Percentiles rank a stretch among this genome's conserved stretches.
Conservation (phyloP, 2,329 filamentous ascomycete species). For the Xylariaceae sp. region DNA sequence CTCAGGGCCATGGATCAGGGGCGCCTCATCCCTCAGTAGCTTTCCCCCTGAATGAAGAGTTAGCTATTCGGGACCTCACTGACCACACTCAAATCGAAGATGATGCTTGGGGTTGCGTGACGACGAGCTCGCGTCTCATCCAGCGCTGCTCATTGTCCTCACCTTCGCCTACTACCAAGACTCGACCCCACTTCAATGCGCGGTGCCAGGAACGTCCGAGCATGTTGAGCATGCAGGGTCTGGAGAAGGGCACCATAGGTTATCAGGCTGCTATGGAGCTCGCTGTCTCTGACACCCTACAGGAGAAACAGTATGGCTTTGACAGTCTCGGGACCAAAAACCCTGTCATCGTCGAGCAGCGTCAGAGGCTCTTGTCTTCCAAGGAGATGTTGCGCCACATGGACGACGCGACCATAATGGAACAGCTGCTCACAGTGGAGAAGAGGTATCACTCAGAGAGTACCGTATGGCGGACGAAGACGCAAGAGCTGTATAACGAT, state of each 20-base stretch:
- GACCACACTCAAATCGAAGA: conserved; percentile 61
- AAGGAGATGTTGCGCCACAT: conserved; percentile 48
- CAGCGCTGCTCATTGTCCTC: conserved; percentile 42
- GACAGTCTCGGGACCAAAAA: conserved; percentile 51
- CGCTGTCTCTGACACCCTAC: conserved; percentile 57
- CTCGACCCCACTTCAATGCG: conserved; percentile 53
- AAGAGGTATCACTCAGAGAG: conserved; percentile 51
- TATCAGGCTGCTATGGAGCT: conserved; percentile 64
- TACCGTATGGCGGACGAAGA: conserved; percentile 43
- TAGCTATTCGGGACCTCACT: conserved; percentile 57
- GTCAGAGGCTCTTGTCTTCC: conserved; percentile 50
- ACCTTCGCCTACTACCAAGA: conserved; percentile 39
- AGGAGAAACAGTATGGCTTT: conserved; percentile 58
- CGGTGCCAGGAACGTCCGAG: conserved; percentile 59
- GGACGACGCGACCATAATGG: conserved; percentile 53
- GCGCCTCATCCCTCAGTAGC: conserved; percentile 59
- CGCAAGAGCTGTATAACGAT: conserved; percentile 56
- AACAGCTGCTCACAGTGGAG: conserved; percentile 53
- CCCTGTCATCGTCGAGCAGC: conserved; percentile 51
- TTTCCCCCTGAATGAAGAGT: conserved; percentile 61
- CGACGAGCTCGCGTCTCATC: conserved; percentile 59
- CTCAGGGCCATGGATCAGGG: conserved; percentile 53
- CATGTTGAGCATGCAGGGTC: conserved; percentile 67
- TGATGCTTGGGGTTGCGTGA: conserved; percentile 57
- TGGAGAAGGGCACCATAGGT: conserved; percentile 66